Evolutionary conservation across 2,329 filamentous ascomycete species (phyloP), one percentile per base, ranked within the genome.

Genomic region (Aspergillus fijiensis): DNA sequence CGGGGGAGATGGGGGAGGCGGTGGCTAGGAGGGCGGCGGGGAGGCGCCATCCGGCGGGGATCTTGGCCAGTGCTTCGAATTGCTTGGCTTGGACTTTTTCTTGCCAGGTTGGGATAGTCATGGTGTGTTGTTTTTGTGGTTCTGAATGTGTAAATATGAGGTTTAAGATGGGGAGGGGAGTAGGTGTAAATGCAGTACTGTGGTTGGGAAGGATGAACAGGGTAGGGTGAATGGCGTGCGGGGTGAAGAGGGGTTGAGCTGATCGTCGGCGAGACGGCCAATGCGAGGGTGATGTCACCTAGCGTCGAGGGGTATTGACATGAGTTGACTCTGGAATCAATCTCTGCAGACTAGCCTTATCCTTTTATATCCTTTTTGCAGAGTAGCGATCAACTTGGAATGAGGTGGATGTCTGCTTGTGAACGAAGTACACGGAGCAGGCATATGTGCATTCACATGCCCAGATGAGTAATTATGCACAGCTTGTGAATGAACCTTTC

Each of bases 41-140:
- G 5, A 76, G 60, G 6, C 65, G 65, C 74, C 73, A 76, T 65
- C 71, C 65, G 5, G 57, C 33, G 3, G 74, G 74, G 39, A 73
- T 72, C n/a, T 69, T 67, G 2, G 65, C 60, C 14, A 60, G 60
- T n/a, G 65, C 67, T 56, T 68, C 67, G 3, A 67, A 65, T 49
- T 65, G 66, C 48, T 72, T 72, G 29, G 52, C 54, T n/a, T 55
- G 55, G 7, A 54, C 61, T 51, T 60, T 65, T 27, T 60, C 42
- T 59, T 65, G 51, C 63, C 63, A 65, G 2, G 55, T 50, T 27
- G 49, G 11, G 11, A 23, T 35, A 23, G 54, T 61, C 59, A 63
- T 65, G 16, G 39, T 45, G 16, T 6, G 39, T 45, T 9, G n/a
- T 45, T 2, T n/a, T 45, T 12, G 14, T 45, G 39, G 5, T 19